Evolutionary conservation across 1,284 basidiomycete species (phyloP).

Genomic region (Rhodotorula sp.): DNA sequence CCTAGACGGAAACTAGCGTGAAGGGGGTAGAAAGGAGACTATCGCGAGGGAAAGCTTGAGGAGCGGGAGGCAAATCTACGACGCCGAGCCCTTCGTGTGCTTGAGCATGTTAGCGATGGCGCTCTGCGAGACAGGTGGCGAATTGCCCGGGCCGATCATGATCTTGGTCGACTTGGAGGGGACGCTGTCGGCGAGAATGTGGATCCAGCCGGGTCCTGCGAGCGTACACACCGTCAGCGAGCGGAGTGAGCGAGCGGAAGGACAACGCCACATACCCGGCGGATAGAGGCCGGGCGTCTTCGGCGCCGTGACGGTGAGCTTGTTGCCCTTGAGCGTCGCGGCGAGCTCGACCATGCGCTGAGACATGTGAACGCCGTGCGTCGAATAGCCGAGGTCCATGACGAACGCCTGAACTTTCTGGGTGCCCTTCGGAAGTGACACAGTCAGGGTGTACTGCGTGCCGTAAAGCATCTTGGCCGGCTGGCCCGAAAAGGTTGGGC

Average conservation of each 20-base stretch:
- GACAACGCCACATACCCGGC: conserved; percentile 2
- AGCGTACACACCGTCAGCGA: conserved; percentile 47
- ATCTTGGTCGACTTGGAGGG: conserved; percentile 65
- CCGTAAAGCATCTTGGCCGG: conserved; percentile 57
- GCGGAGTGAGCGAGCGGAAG: not conserved
- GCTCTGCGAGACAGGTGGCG: conserved; percentile 22
- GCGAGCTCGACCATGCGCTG: conserved; percentile 61
- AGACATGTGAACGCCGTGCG: conserved; percentile 22
- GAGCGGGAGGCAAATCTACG: not conserved
- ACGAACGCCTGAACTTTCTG: conserved; percentile 57
- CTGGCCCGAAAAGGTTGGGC: conserved; percentile 56
- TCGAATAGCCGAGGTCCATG: conserved; percentile 64
- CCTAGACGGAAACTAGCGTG: too few relatives aligned
- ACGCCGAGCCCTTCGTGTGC: conserved; percentile 11
- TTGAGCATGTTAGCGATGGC: conserved; percentile 32
- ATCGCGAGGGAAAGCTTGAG: not conserved
- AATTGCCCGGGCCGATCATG: conserved; percentile 58
- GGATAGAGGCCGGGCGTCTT: conserved; percentile 25
- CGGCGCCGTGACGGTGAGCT: conserved; percentile 57
- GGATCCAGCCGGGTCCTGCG: conserved; percentile 76
- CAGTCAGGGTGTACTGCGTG: conserved; percentile 51
- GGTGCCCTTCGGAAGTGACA: conserved; percentile 51
- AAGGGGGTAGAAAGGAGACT: not conserved
- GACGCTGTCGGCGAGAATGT: conserved; percentile 64
- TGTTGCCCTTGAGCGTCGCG: conserved; percentile 50